phyloP scores from a whole-genome alignment of 257 asterid species.

The Lantana camara region DNA sequence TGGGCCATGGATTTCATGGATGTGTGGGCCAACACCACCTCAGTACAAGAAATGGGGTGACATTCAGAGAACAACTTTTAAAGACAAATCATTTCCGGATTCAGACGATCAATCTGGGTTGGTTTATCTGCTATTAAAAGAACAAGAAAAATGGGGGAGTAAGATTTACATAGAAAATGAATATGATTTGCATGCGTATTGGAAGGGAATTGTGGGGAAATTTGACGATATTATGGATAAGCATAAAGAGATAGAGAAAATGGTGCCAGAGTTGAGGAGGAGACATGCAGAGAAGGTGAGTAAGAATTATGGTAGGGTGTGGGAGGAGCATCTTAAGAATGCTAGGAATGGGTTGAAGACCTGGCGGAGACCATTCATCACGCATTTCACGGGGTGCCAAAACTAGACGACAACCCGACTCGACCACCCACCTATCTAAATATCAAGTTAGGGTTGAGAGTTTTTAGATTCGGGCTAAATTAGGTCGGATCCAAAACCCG shows the following conservation, averaged over 20 bases:
- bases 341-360: constrained; percentile 58
- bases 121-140: constrained; percentile 56
- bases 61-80: constrained; percentile 40
- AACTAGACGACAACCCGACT: too few relatives aligned
- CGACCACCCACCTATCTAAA: too few relatives aligned
- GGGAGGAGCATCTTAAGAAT: constrained; percentile 65
- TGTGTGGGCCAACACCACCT: constrained; percentile 50
- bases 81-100: constrained; percentile 55
- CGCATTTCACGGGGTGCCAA: constrained; percentile 92
- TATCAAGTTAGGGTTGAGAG: too few relatives aligned
- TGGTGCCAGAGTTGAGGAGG: constrained; percentile 46
- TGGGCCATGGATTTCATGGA: constrained; percentile 95
- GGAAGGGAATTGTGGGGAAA: constrained; percentile 66
- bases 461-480: too few relatives aligned
- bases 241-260: constrained; percentile 49
- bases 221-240: constrained; percentile 48
- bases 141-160: constrained; percentile 59
- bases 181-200: constrained; percentile 81
- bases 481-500: too few relatives aligned
- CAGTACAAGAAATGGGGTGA: constrained; percentile 73
- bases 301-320: constrained; percentile 41
- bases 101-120: constrained; percentile 79
- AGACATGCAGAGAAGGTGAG: constrained; percentile 71
- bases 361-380: constrained; percentile 80
- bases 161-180: constrained; percentile 55